Percentiles rank a stretch among this genome's conserved stretches.
phyloP scores from a whole-genome alignment of 768 basidiomycete species.

The Strobilomyces confusus region DNA sequence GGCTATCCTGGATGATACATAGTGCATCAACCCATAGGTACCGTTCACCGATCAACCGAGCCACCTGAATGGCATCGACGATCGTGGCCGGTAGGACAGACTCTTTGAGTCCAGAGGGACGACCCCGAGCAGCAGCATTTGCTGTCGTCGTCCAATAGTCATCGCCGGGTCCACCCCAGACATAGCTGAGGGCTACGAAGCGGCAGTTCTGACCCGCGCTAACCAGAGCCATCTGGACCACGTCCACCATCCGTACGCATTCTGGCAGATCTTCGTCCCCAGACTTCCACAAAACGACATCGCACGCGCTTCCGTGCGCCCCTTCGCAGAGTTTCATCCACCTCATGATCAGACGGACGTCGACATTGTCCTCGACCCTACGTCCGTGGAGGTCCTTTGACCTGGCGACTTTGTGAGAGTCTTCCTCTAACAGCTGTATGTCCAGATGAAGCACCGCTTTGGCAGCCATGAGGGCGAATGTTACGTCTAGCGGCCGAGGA shows the following conservation, averaged over 20 bases:
- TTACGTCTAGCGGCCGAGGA: conserved; percentile 6
- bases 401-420: conserved; percentile 12
- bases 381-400: conserved; percentile 20
- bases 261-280: conserved; percentile 3
- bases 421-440: conserved; percentile 19
- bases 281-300: conserved; percentile 6
- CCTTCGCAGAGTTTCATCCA: conserved; percentile 18
- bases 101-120: not conserved
- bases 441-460: conserved; percentile 3
- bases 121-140: conserved; percentile 1
- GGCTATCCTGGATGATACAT: conserved; percentile 10
- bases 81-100: conserved; percentile 13
- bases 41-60: conserved; percentile 17
- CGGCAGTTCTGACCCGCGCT: conserved; percentile 4
- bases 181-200: conserved; percentile 17
- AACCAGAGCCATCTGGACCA: conserved; percentile 11
- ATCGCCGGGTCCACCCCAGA: conserved; percentile 11
- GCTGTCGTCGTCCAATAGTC: conserved; percentile 7
- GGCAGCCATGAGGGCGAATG: not conserved
- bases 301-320: conserved; percentile 15
- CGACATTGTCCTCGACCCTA: conserved; percentile 8
- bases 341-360: conserved; percentile 10
- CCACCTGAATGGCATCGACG: conserved; percentile 16
- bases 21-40: conserved; percentile 26
- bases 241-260: conserved; percentile 15